Conservation (phyloP, 73 alveolate genomes). For the Chromera velia region DNA sequence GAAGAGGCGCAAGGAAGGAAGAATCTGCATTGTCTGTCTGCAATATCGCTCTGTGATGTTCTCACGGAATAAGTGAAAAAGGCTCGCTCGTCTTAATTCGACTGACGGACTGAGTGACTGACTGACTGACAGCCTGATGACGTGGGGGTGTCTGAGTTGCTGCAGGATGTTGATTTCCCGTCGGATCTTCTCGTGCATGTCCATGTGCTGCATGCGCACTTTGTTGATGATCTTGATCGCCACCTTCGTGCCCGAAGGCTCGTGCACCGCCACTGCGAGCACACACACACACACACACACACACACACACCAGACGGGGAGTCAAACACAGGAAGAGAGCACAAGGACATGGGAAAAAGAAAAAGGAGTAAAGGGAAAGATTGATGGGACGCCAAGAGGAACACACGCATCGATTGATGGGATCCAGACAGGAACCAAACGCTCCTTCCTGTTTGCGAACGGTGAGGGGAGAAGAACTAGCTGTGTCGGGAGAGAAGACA, state of each 20-base stretch:
- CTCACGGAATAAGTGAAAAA: background rate
- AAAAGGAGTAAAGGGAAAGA: too few relatives aligned
- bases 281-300: constrained; percentile 17
- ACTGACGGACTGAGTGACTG: background rate
- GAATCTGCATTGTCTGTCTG: background rate
- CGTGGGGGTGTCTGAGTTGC: constrained; percentile 75
- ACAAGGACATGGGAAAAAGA: background rate
- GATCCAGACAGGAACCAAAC: background rate
- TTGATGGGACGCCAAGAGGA: constrained; percentile 8
- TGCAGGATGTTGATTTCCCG: constrained; percentile 74
- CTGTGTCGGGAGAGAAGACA: too few relatives aligned
- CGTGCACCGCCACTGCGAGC: constrained; percentile 69
- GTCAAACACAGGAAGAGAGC: background rate
- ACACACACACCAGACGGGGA: background rate
- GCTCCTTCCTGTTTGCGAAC: background rate
- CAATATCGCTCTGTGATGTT: background rate
- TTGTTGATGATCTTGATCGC: constrained; percentile 79
- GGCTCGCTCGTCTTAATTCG: background rate
- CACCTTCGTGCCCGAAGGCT: constrained; percentile 66
- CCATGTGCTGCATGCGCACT: constrained; percentile 60
- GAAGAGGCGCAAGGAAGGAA: background rate
- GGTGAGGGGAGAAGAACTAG: too few relatives aligned
- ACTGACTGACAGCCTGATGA: constrained; percentile 53
- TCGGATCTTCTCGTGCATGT: constrained; percentile 73
- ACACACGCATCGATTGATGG: background rate